Base-by-base conservation (phyloP, 1,139 yeast species). In the Protomyces lactucae-debilis region DNA sequence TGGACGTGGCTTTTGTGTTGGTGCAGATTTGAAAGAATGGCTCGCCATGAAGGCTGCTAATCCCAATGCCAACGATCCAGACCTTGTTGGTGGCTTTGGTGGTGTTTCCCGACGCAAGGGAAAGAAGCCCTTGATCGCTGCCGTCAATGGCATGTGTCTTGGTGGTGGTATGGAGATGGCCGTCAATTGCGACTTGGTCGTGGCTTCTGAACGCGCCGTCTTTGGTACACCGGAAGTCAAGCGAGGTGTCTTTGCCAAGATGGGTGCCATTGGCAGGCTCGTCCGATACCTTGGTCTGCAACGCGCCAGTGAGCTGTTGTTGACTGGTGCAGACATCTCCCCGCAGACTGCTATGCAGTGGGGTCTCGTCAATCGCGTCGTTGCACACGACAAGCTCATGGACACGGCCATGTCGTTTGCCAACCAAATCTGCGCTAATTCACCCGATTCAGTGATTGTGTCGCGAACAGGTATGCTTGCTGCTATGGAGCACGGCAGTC, bases 151-250 rank as follows among this genome's bases (percentile, higher is more conserved):
- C 9, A 51, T 73, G 5, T 68, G 75, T 3, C 72, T 68, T 51
- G 76, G 76, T 18, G 76, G 76, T 5, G 76, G 76, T 18, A 73
- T 75, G 51, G 76, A 74, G 66, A 69, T 72, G 8, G 68, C 73
- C 12, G 67, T 73, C 64, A 74, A 74, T 61, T 73, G 75, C 52
- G 76, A 74, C 57, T 64, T 74, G 56, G 75, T 74, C 2, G 73
- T 74, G 9, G 75, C 75, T 1, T 68, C 68, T 5, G 60, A 67
- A 23, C 55, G 68, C 1, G 75, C 75, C 4, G 69, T 71, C 3
- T 67, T 74, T 46, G 64, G 71, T 1, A 67, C 74, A 28, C 76
- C 76, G 6, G 76, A 74, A 64, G 73, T 71, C 23, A 70, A 74
- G n/a, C 67, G 74, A 4, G 75, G 76, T 10, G 74, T 74, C 32